Percentiles rank a stretch among this genome's conserved stretches.
These are phyloP conservation scores for Lagenidium sp. DNA, from an alignment of 352 stramenopile genomes.

Conservation along the genomic window DNA sequence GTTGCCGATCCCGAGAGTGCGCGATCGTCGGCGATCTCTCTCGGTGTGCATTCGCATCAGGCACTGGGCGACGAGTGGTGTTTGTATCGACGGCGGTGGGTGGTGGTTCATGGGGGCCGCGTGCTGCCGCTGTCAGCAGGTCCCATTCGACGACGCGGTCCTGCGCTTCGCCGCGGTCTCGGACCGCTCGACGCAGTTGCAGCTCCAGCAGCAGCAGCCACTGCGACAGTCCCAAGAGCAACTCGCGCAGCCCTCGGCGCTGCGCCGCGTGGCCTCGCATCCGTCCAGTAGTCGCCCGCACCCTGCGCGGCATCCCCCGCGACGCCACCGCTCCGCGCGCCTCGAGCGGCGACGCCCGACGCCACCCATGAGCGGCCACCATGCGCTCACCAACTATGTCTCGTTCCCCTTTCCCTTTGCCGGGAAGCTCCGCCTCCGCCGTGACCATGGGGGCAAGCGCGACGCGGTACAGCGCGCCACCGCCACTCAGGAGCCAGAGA, in stretches of 20 bases:
- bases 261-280: too few species aligned
- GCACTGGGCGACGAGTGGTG: neutral
- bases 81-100: constrained; percentile 1
- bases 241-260: too few species aligned
- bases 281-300: too few species aligned
- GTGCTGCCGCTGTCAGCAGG: constrained; percentile 64
- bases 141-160: constrained; percentile 43
- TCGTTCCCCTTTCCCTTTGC: constrained; percentile 74
- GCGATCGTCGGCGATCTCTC: neutral
- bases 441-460: too few species aligned
- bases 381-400: constrained; percentile 65
- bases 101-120: constrained; percentile 43
- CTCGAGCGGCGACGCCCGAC: too few species aligned
- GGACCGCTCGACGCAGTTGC: too few species aligned
- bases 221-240: neutral
- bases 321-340: too few species aligned
- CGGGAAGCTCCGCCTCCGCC: constrained; percentile 22
- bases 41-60: neutral
- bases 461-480: too few species aligned
- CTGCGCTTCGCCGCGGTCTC: constrained; percentile 18
- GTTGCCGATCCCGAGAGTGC: too few species aligned
- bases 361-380: too few species aligned
- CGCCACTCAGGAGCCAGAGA: too few species aligned
- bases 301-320: too few species aligned
- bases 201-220: constrained; percentile 4